Percentiles rank a stretch among this genome's conserved stretches.
These are phyloP conservation scores for Nigrograna mackinnonii DNA, from an alignment of 2,329 filamentous ascomycete species.

Conservation along the genomic window DNA sequence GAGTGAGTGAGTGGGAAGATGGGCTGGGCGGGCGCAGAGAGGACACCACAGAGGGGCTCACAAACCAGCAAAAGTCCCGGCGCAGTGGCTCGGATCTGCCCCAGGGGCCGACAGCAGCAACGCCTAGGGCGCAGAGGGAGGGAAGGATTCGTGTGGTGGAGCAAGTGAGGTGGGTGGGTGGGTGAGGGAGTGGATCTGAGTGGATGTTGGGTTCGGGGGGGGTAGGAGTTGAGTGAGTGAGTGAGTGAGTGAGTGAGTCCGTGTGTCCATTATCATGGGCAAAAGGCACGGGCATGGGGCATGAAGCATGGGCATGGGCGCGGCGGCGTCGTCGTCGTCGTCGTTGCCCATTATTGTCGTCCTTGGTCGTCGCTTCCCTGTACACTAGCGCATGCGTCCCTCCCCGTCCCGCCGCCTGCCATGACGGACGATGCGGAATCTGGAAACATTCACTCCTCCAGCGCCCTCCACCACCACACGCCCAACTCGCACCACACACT, in stretches of 20 bases:
- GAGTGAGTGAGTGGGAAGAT: neutral
- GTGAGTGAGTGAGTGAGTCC: neutral
- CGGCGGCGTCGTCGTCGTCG: no score
- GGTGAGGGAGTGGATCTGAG: neutral
- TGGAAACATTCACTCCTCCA: no score
- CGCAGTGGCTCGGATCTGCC: conserved; percentile 31
- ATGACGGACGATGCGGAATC: no score
- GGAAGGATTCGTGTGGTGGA: neutral
- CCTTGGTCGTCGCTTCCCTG: no score
- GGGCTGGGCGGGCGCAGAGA: neutral
- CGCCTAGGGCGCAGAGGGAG: neutral
- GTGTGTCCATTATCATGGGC: neutral
- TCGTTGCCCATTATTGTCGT: no score
- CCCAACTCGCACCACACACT: no score
- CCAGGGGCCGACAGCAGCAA: conserved; percentile 27
- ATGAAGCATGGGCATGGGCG: no score
- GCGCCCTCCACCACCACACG: no score
- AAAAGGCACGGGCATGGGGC: no score
- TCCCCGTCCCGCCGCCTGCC: no score
- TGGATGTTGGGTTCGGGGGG: neutral
- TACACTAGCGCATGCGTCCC: no score
- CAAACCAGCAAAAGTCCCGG: conserved; percentile 12
- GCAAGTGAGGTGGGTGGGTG: neutral
- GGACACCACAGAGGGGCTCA: neutral
- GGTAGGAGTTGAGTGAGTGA: neutral